Percentiles rank a stretch among this genome's conserved stretches.
phyloP scores from a whole-genome alignment of 306 rosid species.

The Cicer chorassanicum region DNA sequence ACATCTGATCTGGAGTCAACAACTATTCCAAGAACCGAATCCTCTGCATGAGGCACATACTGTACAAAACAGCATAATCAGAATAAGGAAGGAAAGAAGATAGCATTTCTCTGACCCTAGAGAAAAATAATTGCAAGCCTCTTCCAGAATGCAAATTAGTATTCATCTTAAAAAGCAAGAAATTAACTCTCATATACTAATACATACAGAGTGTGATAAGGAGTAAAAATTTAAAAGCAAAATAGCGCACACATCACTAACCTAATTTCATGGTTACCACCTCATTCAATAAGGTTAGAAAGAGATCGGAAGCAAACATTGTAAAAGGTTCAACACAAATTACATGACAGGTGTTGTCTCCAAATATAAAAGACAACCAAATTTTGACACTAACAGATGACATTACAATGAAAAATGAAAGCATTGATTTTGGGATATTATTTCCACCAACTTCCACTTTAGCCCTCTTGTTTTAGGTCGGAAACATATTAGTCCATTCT shows the following conservation, averaged over 20 bases:
- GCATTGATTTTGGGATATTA: slow-evolving; percentile 18
- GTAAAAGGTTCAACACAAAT: not conserved
- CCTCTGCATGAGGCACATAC: slow-evolving; percentile 89
- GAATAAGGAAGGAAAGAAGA: not conserved
- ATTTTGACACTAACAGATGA: slow-evolving; percentile 25
- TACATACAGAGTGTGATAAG: not conserved
- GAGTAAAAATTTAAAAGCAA: not conserved
- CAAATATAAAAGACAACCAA: slow-evolving; percentile 15
- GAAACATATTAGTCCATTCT: slow-evolving; percentile 10
- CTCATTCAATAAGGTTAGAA: slow-evolving; percentile 12
- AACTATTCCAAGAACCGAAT: slow-evolving; percentile 87
- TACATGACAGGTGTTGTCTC: slow-evolving; percentile 14
- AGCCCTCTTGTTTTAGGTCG: slow-evolving; percentile 18
- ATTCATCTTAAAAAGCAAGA: slow-evolving; percentile 21
- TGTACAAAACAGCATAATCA: slow-evolving; percentile 47
- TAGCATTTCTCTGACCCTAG: not conserved
- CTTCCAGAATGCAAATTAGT: slow-evolving; percentile 29
- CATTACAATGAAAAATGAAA: slow-evolving; percentile 18
- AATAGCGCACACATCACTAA: slow-evolving; percentile 1
- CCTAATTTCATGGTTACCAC: slow-evolving; percentile 16
- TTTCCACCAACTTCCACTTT: slow-evolving; percentile 34
- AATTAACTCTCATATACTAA: not conserved
- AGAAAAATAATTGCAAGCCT: slow-evolving; percentile 12
- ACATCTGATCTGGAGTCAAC: slow-evolving; percentile 86
- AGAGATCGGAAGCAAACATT: slow-evolving; percentile 11